Evolutionary conservation across 768 basidiomycete genomes (phyloP), one percentile per base, ranked within the genome.

Genomic region (Tricholoma furcatifolium): DNA sequence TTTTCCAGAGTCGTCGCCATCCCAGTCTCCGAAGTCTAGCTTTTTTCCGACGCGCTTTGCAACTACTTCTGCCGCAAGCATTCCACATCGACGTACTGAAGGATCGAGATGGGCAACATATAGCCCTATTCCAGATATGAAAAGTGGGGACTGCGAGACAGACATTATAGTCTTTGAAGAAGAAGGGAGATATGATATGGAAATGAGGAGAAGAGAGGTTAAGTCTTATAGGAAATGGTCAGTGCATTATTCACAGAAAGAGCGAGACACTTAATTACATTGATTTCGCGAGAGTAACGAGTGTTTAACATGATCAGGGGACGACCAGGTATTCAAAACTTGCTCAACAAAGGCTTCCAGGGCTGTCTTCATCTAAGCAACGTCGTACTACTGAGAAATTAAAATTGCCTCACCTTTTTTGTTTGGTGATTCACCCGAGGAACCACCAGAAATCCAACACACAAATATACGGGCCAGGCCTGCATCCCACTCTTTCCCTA

Each of bases 11-110:
- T 82, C 85, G 1, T 83, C 79, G 1, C 88, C 92, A 7, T 89
- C 87, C 95, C 95, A 97, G 36, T 79, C 83, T 0, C 81, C 85
- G 58, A 99, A 98, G 52, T 83, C 75, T 18, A 98, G 74, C 43
- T 77, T 78, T 65, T 88, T 88, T 6, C 83, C 79, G 12, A 75
- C 75, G 23, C 74, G 72, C 5, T 74, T 71, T 1, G 92, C 89
- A 8, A 88, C 78, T 15, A 87, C 74, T 69, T 99, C 96, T 0
- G 91, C 96, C 0, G 83, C 84, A 31, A 98, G 78, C 93, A 99
- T 96, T 3, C 97, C 97, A 59, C 93, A 89, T 21, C 86, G 79
- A 3, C 96, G 85, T 17, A 97, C 79, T 3, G 84, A 76, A 1
- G 74, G 69, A 48, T 96, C 92, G 6, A 85, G 70, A 67, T 96